phyloP scores from a whole-genome alignment of 768 basidiomycete genomes.

The Cubamyces lactineus region DNA sequence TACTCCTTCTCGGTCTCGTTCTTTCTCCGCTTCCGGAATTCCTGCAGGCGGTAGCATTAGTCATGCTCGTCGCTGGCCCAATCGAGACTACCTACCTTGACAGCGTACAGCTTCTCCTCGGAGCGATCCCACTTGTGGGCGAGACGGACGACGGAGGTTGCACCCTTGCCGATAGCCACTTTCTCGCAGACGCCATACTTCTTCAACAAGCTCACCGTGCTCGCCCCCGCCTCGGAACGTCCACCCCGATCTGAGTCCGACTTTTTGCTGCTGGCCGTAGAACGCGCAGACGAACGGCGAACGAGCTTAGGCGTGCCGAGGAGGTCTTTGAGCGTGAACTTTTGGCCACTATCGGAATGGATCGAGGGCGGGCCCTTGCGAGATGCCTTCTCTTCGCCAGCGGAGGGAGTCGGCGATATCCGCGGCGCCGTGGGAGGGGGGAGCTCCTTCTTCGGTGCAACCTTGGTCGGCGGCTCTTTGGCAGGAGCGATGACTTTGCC shows the following conservation, averaged over 20 bases:
- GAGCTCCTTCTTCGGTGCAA: constrained; percentile 27
- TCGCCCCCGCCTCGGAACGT: constrained; percentile 52
- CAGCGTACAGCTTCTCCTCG: constrained; percentile 96
- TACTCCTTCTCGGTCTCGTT: constrained; percentile 99
- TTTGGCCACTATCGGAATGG: constrained; percentile 61
- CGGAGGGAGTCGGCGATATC: constrained; percentile 32
- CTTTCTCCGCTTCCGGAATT: constrained; percentile 97
- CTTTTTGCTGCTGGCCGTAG: constrained; percentile 61
- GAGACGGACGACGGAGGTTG: constrained; percentile 94
- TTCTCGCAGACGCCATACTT: constrained; percentile 99
- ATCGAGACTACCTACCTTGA: constrained; percentile 71
- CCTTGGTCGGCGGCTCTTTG: constrained; percentile 23
- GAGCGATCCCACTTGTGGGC: constrained; percentile 98
- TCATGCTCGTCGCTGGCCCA: constrained; percentile 2
- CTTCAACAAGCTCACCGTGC: constrained; percentile 64
- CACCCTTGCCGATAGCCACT: constrained; percentile 96
- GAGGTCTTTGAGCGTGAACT: constrained; percentile 86
- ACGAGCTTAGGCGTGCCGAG: constrained; percentile 70
- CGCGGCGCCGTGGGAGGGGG: constrained; percentile 29
- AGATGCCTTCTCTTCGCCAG: constrained; percentile 21
- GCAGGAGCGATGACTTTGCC: constrained; percentile 35
- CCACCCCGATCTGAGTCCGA: constrained; percentile 65
- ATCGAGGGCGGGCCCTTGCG: constrained; percentile 30
- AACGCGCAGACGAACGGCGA: constrained; percentile 72
- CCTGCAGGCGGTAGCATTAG: constrained; percentile 49